These are phyloP conservation scores for Nicotiana paniculata DNA, from an alignment of 257 asterid species.

Conservation along the genomic window DNA sequence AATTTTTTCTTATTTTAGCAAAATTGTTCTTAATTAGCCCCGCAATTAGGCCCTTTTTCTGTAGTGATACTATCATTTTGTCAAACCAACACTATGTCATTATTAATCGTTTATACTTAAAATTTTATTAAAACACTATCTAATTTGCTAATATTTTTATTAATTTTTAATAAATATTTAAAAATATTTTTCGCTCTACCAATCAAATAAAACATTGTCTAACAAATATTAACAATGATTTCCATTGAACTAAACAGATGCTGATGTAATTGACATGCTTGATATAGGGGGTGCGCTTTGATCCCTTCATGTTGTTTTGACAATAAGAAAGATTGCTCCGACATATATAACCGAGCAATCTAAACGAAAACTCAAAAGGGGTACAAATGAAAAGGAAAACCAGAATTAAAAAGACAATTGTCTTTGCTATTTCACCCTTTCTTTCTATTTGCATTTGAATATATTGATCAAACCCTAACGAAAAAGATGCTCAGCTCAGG, in stretches of 20 bases:
- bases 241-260: not conserved
- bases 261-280: not conserved
- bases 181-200: too few species aligned
- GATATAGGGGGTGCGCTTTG: not conserved
- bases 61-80: too few species aligned
- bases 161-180: too few species aligned
- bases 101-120: too few species aligned
- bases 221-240: not conserved
- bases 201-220: too few species aligned
- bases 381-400: not conserved
- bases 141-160: too few species aligned
- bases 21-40: too few species aligned
- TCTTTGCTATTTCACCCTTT: not conserved
- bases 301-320: not conserved
- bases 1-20: too few species aligned
- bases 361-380: not conserved
- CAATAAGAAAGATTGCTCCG: not conserved
- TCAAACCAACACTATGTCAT: too few species aligned
- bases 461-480: constrained; percentile 34
- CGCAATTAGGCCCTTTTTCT: too few species aligned
- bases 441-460: not conserved
- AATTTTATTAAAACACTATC: too few species aligned
- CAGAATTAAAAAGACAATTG: not conserved
- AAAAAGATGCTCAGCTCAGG: constrained; percentile 87
- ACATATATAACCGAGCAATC: not conserved